These are phyloP conservation scores for Neurospora crassa DNA, from an alignment of 2,329 filamentous ascomycete genomes.

Conservation along the genomic window DNA sequence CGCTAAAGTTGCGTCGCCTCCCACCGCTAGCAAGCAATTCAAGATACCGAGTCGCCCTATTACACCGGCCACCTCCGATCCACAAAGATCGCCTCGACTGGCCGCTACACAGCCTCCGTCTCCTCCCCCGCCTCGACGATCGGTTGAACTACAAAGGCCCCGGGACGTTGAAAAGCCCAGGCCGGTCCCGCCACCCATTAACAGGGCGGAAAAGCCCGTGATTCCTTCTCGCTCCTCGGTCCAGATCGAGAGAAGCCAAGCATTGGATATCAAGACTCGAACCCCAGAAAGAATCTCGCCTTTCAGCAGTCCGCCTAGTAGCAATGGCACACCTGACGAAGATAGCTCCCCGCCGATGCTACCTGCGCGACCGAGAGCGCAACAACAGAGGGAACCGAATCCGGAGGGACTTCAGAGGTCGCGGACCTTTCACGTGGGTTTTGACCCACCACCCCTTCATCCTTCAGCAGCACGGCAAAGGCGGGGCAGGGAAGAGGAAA, in stretches of 20 bases:
- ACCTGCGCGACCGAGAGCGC: conserved; percentile 35
- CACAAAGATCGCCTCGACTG: conserved; percentile 38
- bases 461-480: conserved; percentile 35
- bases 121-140: conserved; percentile 53
- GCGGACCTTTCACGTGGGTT: conserved; percentile 26
- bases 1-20: conserved; percentile 31
- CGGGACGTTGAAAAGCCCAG: conserved; percentile 30
- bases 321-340: conserved; percentile 38
- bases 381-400: conserved; percentile 6
- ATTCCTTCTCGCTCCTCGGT: conserved; percentile 23
- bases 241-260: conserved; percentile 9
- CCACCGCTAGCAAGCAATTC: conserved; percentile 34
- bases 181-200: conserved; percentile 61
- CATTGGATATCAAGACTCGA: conserved; percentile 26
- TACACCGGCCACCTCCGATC: conserved; percentile 38
- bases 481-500: conserved; percentile 35
- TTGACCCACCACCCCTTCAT: conserved; percentile 45
- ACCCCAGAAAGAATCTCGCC: conserved; percentile 53
- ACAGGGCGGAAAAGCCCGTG: conserved; percentile 62
- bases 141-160: conserved; percentile 46
- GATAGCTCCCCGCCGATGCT: conserved; percentile 42
- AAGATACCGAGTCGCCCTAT: conserved; percentile 46
- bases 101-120: conserved; percentile 46
- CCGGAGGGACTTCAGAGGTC: conserved; percentile 20
- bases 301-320: conserved; percentile 78